Evolutionary conservation across 2,329 filamentous ascomycete species (phyloP), one percentile per base, ranked within the genome.

Genomic region (Paracorniculantispora psalliotae): DNA sequence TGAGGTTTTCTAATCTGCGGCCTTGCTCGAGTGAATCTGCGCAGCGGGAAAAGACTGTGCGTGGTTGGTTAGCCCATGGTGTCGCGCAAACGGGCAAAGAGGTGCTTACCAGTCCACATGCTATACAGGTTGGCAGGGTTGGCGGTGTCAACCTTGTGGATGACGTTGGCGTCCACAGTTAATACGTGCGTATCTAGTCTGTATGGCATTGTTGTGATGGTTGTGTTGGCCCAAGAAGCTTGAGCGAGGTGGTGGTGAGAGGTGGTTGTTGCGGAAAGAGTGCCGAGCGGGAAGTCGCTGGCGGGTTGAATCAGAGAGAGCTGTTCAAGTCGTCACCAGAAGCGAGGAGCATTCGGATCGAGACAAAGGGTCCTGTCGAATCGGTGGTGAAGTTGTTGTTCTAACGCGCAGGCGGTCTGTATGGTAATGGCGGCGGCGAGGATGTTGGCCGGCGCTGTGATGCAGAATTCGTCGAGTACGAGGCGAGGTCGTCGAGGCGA

Each of bases 21-120:
- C 94, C 94, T 75, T 97, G 90, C 72, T 96, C 91, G 72, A 97
- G 88, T 55, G 92, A 94, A 69, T 94, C 91, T 70, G 92, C 91
- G 75, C 93, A 96, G 76, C 92, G 91, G 54, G 92, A 93, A 72
- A 97, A 97, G 61, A 97, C 92, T 94, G 70, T 44, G 7, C n/a
- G 35, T 49, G 26, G n/a, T 35, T 61, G 59, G 71, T 78, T 66
- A 77, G 73, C 65, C 26, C 17, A 62, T 60, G 55, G 25, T 44
- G 44, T 56, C 35, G 28, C 25, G 48, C 48, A 52, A 52, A 59
- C 48, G 39, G 48, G 44, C 15, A 5, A 7, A 28, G 37, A 13
- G 47, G 9, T 25, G 81, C 90, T 83, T 77, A 96, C 92, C 91
- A 73, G 91, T 93, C 92, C 92, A 96, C 85, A 97, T 96, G 79